These are phyloP conservation scores for Cryphonectria naterciae DNA, from an alignment of 2,329 filamentous ascomycete species.

Conservation along the genomic window DNA sequence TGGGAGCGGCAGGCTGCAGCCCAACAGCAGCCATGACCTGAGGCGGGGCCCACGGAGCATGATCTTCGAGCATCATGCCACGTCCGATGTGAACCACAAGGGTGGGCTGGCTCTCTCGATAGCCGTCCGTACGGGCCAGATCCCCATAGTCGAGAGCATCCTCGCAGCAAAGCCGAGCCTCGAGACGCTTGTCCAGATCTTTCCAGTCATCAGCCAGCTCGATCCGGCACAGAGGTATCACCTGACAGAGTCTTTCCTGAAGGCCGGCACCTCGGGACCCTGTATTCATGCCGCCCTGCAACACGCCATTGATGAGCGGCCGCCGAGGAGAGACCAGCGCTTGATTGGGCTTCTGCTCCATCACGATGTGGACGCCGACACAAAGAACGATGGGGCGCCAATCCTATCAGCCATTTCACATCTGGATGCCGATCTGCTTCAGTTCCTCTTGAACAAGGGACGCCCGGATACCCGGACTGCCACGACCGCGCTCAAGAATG, in stretches of 20 bases:
- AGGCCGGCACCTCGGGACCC: slow-evolving; percentile 50
- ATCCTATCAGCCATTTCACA: slow-evolving; percentile 53
- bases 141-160: slow-evolving; percentile 50
- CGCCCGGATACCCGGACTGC: slow-evolving; percentile 50
- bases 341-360: slow-evolving; percentile 57
- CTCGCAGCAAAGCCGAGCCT: slow-evolving; percentile 51
- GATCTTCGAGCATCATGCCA: slow-evolving; percentile 49
- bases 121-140: slow-evolving; percentile 51
- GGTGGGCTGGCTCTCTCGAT: slow-evolving; percentile 55
- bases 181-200: slow-evolving; percentile 53
- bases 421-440: slow-evolving; percentile 51
- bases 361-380: slow-evolving; percentile 58
- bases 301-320: slow-evolving; percentile 54
- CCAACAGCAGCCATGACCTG: slow-evolving; percentile 35
- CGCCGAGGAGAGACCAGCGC: slow-evolving; percentile 51
- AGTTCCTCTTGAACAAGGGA: slow-evolving; percentile 48
- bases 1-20: slow-evolving; percentile 34
- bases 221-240: slow-evolving; percentile 48
- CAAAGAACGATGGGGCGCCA: slow-evolving; percentile 54
- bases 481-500: slow-evolving; percentile 51
- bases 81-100: slow-evolving; percentile 57
- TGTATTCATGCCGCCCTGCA: slow-evolving; percentile 55
- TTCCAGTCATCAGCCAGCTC: slow-evolving; percentile 52
- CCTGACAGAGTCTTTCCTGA: slow-evolving; percentile 55
- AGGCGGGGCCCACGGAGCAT: slow-evolving; percentile 38